Base-by-base conservation (phyloP, 2,329 filamentous ascomycete genomes). In the Sclerotinia glacialis region DNA sequence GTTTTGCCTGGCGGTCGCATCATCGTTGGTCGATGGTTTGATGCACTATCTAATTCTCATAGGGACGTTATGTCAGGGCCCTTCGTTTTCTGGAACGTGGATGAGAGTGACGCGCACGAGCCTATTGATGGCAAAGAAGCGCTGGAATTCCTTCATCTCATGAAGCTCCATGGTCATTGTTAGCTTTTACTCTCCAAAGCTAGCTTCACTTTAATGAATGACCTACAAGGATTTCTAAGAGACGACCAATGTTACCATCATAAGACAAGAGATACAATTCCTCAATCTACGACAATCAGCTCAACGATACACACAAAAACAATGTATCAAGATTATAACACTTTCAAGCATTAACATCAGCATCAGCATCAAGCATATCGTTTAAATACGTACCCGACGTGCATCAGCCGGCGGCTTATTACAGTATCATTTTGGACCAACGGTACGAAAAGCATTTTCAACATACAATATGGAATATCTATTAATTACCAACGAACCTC, bases 21-120 rank as follows among this genome's bases (percentile, higher is more conserved):
- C 49, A 81, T 83, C 73, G 62, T 83, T 61, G 82, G 82, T 14
- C 75, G 79, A 34, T 87, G 83, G 82, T 83, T 75, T 81, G 77
- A 68, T 78, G 65, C 67, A 2, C 28, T 63, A 11, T 65, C 54
- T 46, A 44, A 63, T 26, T 47, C 67, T 26, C 31, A 31, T 16
- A n/a, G 53, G 14, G 40, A 56, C 6, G 69, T 64, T 26, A 65
- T 66, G 23, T 72, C 68, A 40, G 77, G 77, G 0, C 77, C 77
- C 2, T 78, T 78, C 68, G 72, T 78, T 23, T 77, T 74, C 65
- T 78, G 77, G 77, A 76, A 74, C 44, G 72, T 77, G 6, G 70
- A 74, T 40, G 37, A 63, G 11, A 70, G 69, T 65, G 66, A 54
- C 16, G 66, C 67, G 46, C 62, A 63, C 3, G 44, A 60, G 3